Conservation (phyloP, 2,329 filamentous ascomycete species). For the Fusarium sp. region DNA sequence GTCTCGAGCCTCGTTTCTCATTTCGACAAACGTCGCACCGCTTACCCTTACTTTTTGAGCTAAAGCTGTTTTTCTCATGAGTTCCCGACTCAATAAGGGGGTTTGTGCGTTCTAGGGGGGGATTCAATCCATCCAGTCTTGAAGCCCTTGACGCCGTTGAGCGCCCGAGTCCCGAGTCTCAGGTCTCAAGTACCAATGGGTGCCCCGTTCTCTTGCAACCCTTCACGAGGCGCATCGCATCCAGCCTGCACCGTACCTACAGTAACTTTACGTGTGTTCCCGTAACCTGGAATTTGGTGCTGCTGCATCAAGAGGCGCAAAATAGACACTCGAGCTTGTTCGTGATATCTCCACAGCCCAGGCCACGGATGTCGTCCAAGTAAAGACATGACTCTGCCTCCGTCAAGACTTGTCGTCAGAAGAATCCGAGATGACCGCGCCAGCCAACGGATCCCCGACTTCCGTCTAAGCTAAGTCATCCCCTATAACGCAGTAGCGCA, state of each 20-base stretch:
- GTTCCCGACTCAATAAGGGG: constrained; percentile 12
- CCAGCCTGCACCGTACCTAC: background rate
- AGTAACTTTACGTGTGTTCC: background rate
- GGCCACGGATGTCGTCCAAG: background rate
- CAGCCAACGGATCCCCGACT: constrained; percentile 15
- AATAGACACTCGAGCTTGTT: constrained; percentile 8
- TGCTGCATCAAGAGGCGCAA: constrained; percentile 9
- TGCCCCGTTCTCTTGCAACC: constrained; percentile 6
- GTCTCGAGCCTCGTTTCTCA: constrained; percentile 32
- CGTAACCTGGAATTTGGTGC: background rate
- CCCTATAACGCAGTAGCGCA: constrained; percentile 14
- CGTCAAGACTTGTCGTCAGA: background rate
- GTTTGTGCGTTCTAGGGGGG: constrained; percentile 29
- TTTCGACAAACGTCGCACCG: constrained; percentile 19
- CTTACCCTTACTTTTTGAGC: constrained; percentile 3
- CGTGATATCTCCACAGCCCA: constrained; percentile 2
- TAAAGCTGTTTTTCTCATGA: constrained; percentile 10
- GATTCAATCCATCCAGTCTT: constrained; percentile 24
- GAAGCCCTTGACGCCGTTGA: background rate
- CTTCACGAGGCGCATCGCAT: constrained; percentile 19
- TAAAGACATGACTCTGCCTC: background rate
- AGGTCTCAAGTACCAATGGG: constrained; percentile 13
- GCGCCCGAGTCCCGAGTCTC: constrained; percentile 7
- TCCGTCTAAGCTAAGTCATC: constrained; percentile 16
- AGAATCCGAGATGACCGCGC: background rate